Evolutionary conservation across 257 asterid genomes (phyloP), one percentile per base, ranked within the genome.

Genomic region (Ocimum tenuiflorum): DNA sequence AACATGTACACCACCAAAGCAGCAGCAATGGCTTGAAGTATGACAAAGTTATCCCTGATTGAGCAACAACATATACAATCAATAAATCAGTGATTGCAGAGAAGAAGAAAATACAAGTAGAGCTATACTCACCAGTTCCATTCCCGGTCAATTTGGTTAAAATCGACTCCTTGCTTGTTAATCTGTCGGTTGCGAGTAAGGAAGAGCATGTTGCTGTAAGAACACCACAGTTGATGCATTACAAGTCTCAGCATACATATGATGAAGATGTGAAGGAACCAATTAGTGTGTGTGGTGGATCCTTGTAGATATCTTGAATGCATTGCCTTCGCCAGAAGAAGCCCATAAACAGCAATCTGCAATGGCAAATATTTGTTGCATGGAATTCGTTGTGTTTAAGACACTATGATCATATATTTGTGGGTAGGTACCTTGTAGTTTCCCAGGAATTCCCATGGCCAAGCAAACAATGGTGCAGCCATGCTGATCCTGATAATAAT

Each of bases 381-480:
- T 3, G 38, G 9, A 43, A 55, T 42, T 43, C 27, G 24, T 43
- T n/a, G 0, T 1, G 55, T 23, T 20, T 11, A 24, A 31, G 24
- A 9, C 1, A 19, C 11, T 9, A 14, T 42, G 52, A 48, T 38
- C 24, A 15, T 67, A 3, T 14, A 7, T 10, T 31, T 23, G 22
- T 13, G 7, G 23, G 48, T 23, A 52, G 23, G 27, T 83, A 86
- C 97, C 97, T 88, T 90, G 81, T 36, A 67, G 64, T 71, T 74
- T 31, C 92, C 92, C 79, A 87, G 69, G 62, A 71, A 29, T 62
- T 82, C 78, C 97, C 97, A 88, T 67, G 97, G 96, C 89, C 95
- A 89, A 51, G 86, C 56, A 68, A 76, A 76, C 61, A 88, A 75
- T 12, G 80, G 85, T 53, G 95, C 84, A 60, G 74, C 77, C 94